Percentiles rank a stretch among this genome's conserved stretches.
These are phyloP conservation scores for Nephelium lappaceum DNA, from an alignment of 345 rosid genomes.

Conservation along the genomic window DNA sequence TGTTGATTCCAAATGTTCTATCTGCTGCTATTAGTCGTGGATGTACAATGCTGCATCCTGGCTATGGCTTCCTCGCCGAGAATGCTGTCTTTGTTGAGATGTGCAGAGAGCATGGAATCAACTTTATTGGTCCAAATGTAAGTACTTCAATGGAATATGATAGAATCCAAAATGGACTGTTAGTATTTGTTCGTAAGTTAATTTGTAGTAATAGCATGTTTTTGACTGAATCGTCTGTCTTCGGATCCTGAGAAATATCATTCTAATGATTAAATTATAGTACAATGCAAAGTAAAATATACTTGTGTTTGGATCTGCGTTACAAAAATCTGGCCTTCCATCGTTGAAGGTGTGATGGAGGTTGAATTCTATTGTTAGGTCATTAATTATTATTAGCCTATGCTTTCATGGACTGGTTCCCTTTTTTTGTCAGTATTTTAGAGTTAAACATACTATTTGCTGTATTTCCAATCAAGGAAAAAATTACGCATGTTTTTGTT, in stretches of 20 bases:
- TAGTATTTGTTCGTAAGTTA: too few relatives aligned
- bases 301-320: neutral
- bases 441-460: neutral
- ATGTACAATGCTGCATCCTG: conserved; percentile 99
- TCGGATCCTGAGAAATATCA: too few relatives aligned
- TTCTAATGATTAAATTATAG: too few relatives aligned
- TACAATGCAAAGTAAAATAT: too few relatives aligned
- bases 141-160: conserved; percentile 25
- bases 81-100: conserved; percentile 94
- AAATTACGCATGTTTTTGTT: neutral
- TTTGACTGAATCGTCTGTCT: too few relatives aligned
- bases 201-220: too few relatives aligned
- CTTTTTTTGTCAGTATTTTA: neutral
- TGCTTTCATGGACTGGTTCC: neutral
- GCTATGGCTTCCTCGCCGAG: conserved; percentile 98
- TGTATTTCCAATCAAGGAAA: neutral
- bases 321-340: neutral
- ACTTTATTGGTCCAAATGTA: conserved; percentile 97
- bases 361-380: neutral
- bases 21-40: conserved; percentile 90
- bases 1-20: conserved; percentile 83
- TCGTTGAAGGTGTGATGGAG: neutral
- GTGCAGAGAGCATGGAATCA: conserved; percentile 94
- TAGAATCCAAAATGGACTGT: too few relatives aligned
- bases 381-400: neutral